phyloP scores from a whole-genome alignment of 129 eudicot species.

The Arctium lappa region DNA sequence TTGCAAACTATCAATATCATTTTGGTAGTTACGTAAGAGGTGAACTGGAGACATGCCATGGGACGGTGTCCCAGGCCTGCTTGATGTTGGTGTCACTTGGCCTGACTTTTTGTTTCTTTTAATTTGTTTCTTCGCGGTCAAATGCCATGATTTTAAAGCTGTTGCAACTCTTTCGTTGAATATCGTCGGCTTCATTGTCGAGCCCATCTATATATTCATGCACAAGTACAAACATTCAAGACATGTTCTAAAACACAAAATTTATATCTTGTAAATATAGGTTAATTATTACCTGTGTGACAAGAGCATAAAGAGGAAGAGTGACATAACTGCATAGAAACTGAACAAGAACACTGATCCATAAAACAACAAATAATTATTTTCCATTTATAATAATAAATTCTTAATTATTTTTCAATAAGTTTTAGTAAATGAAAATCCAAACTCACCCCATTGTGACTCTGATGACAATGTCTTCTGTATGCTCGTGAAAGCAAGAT shows the following conservation, averaged over 20 bases:
- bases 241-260: neutral
- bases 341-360: constrained; percentile 56
- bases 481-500: constrained; percentile 53
- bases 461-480: constrained; percentile 41
- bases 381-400: neutral
- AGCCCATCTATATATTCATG: constrained; percentile 47
- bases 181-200: constrained; percentile 55
- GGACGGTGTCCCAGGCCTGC: constrained; percentile 49
- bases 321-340: constrained; percentile 72
- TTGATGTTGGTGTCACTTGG: constrained; percentile 45
- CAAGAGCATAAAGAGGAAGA: constrained; percentile 84
- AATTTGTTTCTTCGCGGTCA: constrained; percentile 40
- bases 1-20: constrained; percentile 29
- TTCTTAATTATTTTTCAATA: neutral
- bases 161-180: constrained; percentile 55
- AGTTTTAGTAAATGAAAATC: neutral
- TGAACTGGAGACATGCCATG: constrained; percentile 49
- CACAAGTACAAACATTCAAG: neutral
- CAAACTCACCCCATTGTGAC: constrained; percentile 57
- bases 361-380: neutral
- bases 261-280: neutral
- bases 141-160: constrained; percentile 54
- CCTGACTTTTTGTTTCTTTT: constrained; percentile 35
- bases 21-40: constrained; percentile 39
- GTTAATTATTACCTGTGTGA: constrained; percentile 52